A percentile compares a stretch with the other conserved stretches of the same genome.
Conservation (phyloP, 108 stramenopile species). For the Skeletonema grethae region DNA sequence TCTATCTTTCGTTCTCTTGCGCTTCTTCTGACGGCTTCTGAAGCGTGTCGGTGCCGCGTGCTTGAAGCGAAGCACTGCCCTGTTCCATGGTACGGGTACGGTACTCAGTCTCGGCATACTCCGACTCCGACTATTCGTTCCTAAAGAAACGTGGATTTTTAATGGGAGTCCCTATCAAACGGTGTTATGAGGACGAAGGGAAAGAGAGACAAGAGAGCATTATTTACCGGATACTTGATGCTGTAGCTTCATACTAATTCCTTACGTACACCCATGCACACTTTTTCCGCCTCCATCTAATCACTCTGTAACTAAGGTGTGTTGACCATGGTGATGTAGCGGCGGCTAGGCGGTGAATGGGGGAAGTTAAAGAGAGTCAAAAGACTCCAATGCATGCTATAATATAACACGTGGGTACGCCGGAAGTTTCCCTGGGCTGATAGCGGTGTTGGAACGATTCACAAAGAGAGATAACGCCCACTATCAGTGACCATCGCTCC, state of each 20-base stretch:
- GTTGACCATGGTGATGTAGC: constrained; percentile 11
- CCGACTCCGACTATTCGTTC: no score
- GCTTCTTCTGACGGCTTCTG: no score
- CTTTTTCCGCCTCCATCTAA: not conserved
- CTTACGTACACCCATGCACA: not conserved
- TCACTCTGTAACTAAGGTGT: constrained; percentile 6
- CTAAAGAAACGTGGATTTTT: no score
- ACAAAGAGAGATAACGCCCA: not conserved
- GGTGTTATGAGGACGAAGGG: not conserved
- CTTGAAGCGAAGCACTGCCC: no score
- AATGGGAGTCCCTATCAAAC: no score
- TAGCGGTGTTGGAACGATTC: not conserved
- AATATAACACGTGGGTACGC: not conserved
- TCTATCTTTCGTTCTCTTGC: no score
- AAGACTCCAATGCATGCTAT: not conserved
- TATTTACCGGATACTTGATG: not conserved
- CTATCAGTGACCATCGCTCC: not conserved
- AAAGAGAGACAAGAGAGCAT: not conserved
- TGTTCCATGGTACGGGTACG: no score
- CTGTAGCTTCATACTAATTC: not conserved
- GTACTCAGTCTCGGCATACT: no score
- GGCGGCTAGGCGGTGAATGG: not conserved
- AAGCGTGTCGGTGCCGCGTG: no score
- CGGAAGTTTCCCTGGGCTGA: not conserved
- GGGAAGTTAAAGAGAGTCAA: not conserved